Evolutionary conservation across 1,139 yeast species (phyloP).

Genomic region (Zygoascus meyerae): DNA sequence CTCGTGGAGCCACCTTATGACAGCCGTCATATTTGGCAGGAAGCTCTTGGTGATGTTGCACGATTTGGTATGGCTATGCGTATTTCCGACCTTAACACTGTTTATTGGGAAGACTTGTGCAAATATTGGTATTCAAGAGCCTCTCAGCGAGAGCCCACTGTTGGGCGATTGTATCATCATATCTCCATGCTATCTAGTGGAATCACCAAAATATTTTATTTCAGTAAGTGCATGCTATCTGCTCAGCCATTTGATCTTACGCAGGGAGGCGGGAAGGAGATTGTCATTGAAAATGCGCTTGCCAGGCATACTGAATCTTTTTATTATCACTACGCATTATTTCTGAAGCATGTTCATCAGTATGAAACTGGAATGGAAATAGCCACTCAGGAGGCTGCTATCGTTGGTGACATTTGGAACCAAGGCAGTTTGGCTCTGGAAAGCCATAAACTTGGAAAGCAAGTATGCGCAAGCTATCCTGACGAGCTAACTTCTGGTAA

Average conservation of each 20-base stretch:
- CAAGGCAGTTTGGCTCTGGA: background rate
- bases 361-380: background rate
- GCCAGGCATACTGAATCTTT: conserved; percentile 23
- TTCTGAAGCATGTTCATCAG: conserved; percentile 13
- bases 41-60: conserved; percentile 33
- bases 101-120: conserved; percentile 30
- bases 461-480: background rate
- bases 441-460: background rate
- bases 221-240: conserved; percentile 28
- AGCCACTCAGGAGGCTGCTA: background rate
- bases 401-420: background rate
- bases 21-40: conserved; percentile 31
- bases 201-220: conserved; percentile 30
- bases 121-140: conserved; percentile 32
- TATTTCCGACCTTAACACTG: conserved; percentile 15
- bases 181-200: conserved; percentile 26
- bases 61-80: conserved; percentile 27
- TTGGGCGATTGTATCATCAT: conserved; percentile 32
- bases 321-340: conserved; percentile 16
- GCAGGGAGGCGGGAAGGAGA: conserved; percentile 13
- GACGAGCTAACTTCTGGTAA: conserved; percentile 4
- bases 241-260: conserved; percentile 20
- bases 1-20: conserved; percentile 31
- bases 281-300: conserved; percentile 14
- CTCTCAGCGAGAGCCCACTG: conserved; percentile 27